Conservation (phyloP, 305 asterid genomes). For the Fraxinus ornus region DNA sequence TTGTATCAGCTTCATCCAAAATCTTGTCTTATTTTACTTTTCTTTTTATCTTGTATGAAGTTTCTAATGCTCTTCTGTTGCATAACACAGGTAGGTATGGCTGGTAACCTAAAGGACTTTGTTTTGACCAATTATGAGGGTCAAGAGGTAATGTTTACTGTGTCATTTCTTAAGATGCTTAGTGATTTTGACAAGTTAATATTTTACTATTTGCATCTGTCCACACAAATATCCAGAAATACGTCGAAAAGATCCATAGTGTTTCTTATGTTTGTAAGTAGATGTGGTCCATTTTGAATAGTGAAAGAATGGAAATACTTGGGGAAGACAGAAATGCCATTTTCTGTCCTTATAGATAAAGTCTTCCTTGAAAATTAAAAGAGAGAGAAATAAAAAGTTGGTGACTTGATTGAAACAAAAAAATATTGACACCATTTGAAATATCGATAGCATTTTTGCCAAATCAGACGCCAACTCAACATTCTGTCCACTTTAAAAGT, state of each 20-base stretch:
- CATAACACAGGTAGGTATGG: conserved; percentile 73
- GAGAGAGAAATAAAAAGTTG: background rate
- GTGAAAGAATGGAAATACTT: background rate
- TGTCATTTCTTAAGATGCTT: background rate
- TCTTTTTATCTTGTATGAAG: background rate
- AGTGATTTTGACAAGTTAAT: background rate
- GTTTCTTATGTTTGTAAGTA: background rate
- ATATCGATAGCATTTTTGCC: background rate
- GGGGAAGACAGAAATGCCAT: background rate
- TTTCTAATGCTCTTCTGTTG: conserved; percentile 12
- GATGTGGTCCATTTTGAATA: background rate
- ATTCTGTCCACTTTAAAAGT: background rate
- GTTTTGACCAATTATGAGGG: conserved; percentile 67
- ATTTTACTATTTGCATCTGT: background rate
- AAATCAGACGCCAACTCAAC: background rate
- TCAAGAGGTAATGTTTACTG: conserved; percentile 54
- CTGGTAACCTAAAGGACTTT: conserved; percentile 77
- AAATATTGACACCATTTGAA: background rate
- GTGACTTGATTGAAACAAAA: background rate
- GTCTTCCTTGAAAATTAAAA: background rate
- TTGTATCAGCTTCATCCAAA: background rate
- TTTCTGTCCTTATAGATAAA: background rate
- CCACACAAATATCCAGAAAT: background rate
- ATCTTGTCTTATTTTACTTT: background rate
- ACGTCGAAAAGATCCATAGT: background rate